Evolutionary conservation across 257 asterid genomes (phyloP).

Genomic region (Avicennia marina): DNA sequence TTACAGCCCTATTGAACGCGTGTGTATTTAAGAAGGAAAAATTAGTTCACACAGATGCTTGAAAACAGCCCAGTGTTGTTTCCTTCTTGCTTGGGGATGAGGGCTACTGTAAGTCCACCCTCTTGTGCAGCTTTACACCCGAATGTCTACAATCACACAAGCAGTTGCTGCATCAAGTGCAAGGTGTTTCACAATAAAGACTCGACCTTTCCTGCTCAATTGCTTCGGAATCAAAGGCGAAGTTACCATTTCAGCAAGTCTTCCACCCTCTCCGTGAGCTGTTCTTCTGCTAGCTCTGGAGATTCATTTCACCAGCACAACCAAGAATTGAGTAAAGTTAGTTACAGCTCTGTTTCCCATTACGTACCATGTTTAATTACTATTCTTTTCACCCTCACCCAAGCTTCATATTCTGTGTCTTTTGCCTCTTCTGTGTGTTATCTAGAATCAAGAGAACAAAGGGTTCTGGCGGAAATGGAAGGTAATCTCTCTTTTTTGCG

Average conservation of each 20-base stretch:
- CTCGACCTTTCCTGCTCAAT: not conserved
- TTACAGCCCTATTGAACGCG: no score
- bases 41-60: no score
- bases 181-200: not conserved
- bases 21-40: no score
- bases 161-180: not conserved
- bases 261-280: conserved; percentile 4
- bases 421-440: not conserved
- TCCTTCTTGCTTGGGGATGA: no score
- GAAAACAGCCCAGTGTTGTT: no score
- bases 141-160: not conserved
- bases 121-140: not conserved
- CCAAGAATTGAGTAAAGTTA: conserved; percentile 23
- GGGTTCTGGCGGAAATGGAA: conserved; percentile 46
- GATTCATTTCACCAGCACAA: conserved; percentile 18
- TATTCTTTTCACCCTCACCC: not conserved
- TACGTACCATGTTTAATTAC: not conserved
- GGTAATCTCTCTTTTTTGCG: conserved; percentile 15
- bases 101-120: conserved; percentile 5
- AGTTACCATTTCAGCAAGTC: not conserved
- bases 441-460: conserved; percentile 18
- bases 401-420: not conserved
- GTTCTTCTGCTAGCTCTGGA: conserved; percentile 24
- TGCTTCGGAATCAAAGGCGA: not conserved
- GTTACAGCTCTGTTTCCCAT: not conserved